These are phyloP conservation scores for Sporothrix humicola DNA, from an alignment of 2,329 filamentous ascomycete species.

Conservation along the genomic window DNA sequence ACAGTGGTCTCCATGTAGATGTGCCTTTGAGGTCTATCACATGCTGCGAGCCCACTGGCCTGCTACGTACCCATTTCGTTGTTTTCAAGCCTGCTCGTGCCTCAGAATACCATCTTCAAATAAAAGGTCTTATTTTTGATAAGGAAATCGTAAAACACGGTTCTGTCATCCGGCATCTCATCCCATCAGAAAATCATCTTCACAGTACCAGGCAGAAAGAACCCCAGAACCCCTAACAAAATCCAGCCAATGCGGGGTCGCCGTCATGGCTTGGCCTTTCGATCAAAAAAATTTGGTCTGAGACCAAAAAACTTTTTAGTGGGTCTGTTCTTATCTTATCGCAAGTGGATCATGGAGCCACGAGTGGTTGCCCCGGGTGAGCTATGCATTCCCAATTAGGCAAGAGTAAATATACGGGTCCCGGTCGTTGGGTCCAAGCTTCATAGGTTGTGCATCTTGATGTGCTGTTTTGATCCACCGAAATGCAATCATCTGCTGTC, in stretches of 20 bases:
- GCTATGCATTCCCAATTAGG: conserved; percentile 32
- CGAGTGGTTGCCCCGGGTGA: conserved; percentile 36
- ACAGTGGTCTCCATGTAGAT: too few species aligned
- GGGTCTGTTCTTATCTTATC: conserved; percentile 36
- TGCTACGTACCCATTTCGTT: too few species aligned
- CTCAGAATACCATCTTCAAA: too few species aligned
- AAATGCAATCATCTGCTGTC: conserved; percentile 2
- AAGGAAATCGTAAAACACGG: too few species aligned
- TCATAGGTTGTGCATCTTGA: conserved; percentile 17
- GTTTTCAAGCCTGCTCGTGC: too few species aligned
- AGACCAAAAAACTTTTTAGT: conserved; percentile 32
- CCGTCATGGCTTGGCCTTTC: not conserved
- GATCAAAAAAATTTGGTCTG: conserved; percentile 28
- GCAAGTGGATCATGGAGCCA: not conserved
- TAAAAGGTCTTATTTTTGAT: too few species aligned
- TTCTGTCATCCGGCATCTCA: too few species aligned
- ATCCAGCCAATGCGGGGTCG: conserved; percentile 30
- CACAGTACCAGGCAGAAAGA: not conserved
- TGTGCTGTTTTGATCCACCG: conserved; percentile 27
- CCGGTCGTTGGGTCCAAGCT: conserved; percentile 5
- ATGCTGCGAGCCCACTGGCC: too few species aligned
- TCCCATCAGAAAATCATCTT: not conserved
- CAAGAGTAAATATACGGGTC: conserved; percentile 36
- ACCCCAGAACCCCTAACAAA: not conserved
- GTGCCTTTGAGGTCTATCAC: too few species aligned